Evolutionary conservation across 2,329 filamentous ascomycete species (phyloP), one percentile per base, ranked within the genome.

Genomic region (Cytospora piceae): DNA sequence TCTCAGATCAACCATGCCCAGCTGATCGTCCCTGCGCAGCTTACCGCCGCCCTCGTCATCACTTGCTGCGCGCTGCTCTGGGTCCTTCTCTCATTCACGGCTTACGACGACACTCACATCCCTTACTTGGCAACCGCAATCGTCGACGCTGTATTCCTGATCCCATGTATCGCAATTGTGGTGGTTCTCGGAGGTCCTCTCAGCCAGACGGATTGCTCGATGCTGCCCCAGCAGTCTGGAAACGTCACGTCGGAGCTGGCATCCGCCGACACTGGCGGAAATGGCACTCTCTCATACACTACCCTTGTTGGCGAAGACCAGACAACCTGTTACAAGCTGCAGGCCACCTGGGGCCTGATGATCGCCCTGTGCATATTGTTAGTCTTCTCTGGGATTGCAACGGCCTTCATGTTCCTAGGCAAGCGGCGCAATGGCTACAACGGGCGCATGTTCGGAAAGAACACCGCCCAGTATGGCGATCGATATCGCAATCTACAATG

Each of bases 261-360:
- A 20, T 55, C 53, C n/a, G 71, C 78, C 46, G 75, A 76, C 69
- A 76, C 77, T 72, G 78, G 83, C 69, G 74, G 77, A 64, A 77
- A 79, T 32, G 58, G 65, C 42, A 58, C 69, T 20, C 64, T 74
- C 39, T 78, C 77, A 68, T 82, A 81, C 72, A 75, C 81, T 61
- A 74, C 80, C 54, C 84, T 85, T 77, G 81, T 83, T 27, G 81
- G 81, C 63, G 79, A 81, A 4, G 82, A 82, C 71, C 82, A 82
- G 75, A 76, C 84, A 22, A 90, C 91, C 63, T 97, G 94, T 80
- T 87, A 89, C 73, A 88, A 95, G 81, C 88, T 93, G 76, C 96
- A 96, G 83, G 87, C 90, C 20, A 86, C 95, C 70, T 97, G 93
- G 94, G 93, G 93, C 0, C 78, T 97, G 67, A 86, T 87, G 75